Conservation (phyloP, 1,284 basidiomycete species). For the Boletus mariae region DNA sequence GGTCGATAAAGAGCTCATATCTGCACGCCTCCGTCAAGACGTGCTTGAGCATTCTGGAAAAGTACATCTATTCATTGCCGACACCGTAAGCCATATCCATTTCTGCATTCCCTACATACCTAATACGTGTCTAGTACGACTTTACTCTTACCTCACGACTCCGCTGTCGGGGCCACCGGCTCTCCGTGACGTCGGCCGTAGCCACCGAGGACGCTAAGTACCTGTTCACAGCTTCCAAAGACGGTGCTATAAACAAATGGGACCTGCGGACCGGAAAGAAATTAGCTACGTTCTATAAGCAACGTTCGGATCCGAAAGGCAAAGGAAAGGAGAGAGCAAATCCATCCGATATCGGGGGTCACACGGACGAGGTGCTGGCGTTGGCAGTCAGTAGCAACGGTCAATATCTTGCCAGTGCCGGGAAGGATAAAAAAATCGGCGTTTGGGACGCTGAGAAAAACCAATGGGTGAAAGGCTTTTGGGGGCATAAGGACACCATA, state of each 20-base stretch:
- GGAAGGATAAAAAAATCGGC: constrained; percentile 76
- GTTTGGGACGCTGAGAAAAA: constrained; percentile 79
- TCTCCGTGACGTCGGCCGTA: constrained; percentile 74
- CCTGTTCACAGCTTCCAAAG: constrained; percentile 83
- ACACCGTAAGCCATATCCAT: constrained; percentile 46
- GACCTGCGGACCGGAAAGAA: constrained; percentile 63
- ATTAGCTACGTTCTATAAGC: constrained; percentile 57
- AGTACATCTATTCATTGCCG: constrained; percentile 78
- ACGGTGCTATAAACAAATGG: constrained; percentile 83
- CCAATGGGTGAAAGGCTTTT: constrained; percentile 75
- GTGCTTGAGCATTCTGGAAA: constrained; percentile 83
- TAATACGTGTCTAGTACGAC: constrained; percentile 29
- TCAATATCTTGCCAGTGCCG: constrained; percentile 81
- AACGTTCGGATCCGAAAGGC: constrained; percentile 38
- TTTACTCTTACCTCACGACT: constrained; percentile 43
- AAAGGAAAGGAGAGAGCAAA: constrained; percentile 48
- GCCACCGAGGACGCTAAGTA: constrained; percentile 64
- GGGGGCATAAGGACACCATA: constrained; percentile 83
- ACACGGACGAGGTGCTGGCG: constrained; percentile 82
- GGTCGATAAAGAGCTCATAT: constrained; percentile 89
- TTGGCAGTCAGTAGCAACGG: constrained; percentile 87
- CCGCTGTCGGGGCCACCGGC: constrained; percentile 70
- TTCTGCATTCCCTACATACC: constrained; percentile 22
- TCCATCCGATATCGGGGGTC: constrained; percentile 56
- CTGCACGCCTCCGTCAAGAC: constrained; percentile 85